Conservation (phyloP, 1,284 basidiomycete genomes). For the Leccinum angustisporum region DNA sequence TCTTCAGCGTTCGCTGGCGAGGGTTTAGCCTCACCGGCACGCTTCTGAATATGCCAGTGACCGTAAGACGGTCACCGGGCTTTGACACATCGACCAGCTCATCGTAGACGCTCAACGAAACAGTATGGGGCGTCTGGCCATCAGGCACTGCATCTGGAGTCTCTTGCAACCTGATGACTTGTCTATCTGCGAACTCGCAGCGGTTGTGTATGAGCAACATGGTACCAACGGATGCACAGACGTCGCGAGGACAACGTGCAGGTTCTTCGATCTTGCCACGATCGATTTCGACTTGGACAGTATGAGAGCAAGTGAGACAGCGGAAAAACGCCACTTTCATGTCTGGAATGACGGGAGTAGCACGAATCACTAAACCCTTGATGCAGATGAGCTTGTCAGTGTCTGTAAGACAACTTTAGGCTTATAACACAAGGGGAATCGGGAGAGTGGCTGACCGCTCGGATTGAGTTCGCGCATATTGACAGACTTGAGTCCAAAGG, state of each 20-base stretch:
- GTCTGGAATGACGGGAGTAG: conserved; percentile 96
- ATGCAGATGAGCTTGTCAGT: conserved; percentile 96
- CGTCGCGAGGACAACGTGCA: conserved; percentile 86
- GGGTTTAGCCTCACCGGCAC: conserved; percentile 94
- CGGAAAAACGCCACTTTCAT: conserved; percentile 99
- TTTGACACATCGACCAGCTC: conserved; percentile 95
- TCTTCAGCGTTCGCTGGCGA: conserved; percentile 88
- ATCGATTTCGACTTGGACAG: conserved; percentile 93
- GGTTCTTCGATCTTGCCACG: conserved; percentile 96
- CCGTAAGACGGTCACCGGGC: conserved; percentile 89
- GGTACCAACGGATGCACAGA: conserved; percentile 83
- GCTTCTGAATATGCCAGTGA: conserved; percentile 94
- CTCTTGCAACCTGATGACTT: conserved; percentile 94
- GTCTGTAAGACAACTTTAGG: conserved; percentile 49
- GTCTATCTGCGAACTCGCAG: conserved; percentile 93
- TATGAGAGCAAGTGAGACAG: conserved; percentile 94
- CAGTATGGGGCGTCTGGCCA: conserved; percentile 97
- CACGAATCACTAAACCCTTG: conserved; percentile 96
- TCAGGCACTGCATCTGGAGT: conserved; percentile 98
- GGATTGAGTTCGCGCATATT: conserved; percentile 95
- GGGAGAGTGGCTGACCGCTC: conserved; percentile 52
- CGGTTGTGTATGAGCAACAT: conserved; percentile 98
- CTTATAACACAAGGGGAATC: not conserved
- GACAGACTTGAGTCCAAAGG: conserved; percentile 79
- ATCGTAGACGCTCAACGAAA: conserved; percentile 94